Evolutionary conservation across 345 rosid species (phyloP), one percentile per base, ranked within the genome.

Genomic region (Brassica juncea): DNA sequence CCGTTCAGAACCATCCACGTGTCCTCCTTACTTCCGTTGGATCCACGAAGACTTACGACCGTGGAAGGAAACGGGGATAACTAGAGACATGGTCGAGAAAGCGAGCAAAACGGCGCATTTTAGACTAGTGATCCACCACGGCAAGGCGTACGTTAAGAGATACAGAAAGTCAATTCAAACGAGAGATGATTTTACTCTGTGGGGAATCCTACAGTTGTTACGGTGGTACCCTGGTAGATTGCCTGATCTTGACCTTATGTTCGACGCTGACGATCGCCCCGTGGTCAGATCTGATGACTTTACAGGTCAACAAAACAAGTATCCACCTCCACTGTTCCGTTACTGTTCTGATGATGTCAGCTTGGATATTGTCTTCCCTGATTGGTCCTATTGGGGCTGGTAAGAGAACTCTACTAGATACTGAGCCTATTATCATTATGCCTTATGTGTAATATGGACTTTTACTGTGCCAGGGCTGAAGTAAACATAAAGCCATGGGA

Each of bases 381-480:
- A 93, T 76, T 89, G 94, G 91, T 87, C 92, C 1, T 91, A 88
- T 23, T 93, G 98, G 97, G 96, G 94, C 74, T 91, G 97, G 97
- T 89, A 86, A 73, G 49, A 32, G 0, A 47, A 52, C 57, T 52
- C 57, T 52, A 52, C 19, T 52, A 52, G 8, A 0, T 57, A 58
- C 4, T 58, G 55, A 70, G 55, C 64, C n/a, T 21, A 2, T 5
- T 52, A 2, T 6, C 19, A 12, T 2, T 28, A 8, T 0, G 5
- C 7, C 8, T 72, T 4, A 0, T 49, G 66, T 57, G 0, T n/a
- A 2, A 74, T 4, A 28, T 70, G 76, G 54, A 72, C 39, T 69
- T 68, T 7, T 4, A 31, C 52, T 75, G 83, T 52, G 75, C 32
- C 15, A 86, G 91, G 89, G 86, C 87, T 19, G 90, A 87, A 83